These are phyloP conservation scores for Colletotrichum tropicicola DNA, from an alignment of 2,329 filamentous ascomycete species.

Conservation along the genomic window DNA sequence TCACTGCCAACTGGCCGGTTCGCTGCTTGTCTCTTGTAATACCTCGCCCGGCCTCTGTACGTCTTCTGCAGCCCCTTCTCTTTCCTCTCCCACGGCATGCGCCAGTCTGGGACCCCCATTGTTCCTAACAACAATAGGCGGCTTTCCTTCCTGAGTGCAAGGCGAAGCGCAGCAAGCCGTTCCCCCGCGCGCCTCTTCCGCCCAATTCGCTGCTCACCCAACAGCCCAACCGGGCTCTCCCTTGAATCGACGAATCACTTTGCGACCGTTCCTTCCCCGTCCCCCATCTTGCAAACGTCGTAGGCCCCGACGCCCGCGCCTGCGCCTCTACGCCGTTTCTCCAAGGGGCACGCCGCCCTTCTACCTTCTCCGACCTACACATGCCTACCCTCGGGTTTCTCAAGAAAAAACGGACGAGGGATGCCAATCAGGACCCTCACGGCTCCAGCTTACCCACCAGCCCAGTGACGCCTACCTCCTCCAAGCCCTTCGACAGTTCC, in stretches of 20 bases:
- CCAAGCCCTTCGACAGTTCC: conserved; percentile 57
- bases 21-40: conserved; percentile 11
- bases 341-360: conserved; percentile 32
- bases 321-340: conserved; percentile 16
- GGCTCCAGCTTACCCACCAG: conserved; percentile 72
- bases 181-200: conserved; percentile 17
- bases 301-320: conserved; percentile 14
- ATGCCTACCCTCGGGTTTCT: conserved; percentile 98
- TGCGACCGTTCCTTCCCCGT: conserved; percentile 24
- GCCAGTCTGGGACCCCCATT: conserved; percentile 14
- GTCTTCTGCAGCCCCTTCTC: neutral
- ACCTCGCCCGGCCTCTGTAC: neutral
- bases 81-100: conserved; percentile 1
- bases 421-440: conserved; percentile 78
- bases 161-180: neutral
- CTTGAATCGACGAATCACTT: conserved; percentile 28
- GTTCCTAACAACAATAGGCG: conserved; percentile 28
- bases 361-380: conserved; percentile 40
- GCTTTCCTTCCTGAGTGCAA: conserved; percentile 8
- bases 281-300: conserved; percentile 27
- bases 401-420: conserved; percentile 99
- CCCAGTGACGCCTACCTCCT: conserved; percentile 67
- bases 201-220: conserved; percentile 15
- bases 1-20: conserved; percentile 4
- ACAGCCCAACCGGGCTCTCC: conserved; percentile 18